Conservation (phyloP, 2,329 filamentous ascomycete species). For the Claviceps cyperi region DNA sequence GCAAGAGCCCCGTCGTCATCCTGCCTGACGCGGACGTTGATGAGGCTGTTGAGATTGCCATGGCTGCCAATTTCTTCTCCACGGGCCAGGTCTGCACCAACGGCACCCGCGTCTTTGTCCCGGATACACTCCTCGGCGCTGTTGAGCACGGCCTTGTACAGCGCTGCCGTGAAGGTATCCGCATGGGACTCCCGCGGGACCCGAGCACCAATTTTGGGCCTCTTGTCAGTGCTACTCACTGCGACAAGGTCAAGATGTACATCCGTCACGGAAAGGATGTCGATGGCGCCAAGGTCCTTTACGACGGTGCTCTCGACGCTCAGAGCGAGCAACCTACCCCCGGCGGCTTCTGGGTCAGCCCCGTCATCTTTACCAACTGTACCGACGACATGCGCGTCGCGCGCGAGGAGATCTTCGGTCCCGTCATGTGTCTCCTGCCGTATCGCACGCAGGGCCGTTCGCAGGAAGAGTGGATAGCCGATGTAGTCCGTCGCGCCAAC, state of each 20-base stretch:
- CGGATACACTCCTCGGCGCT: constrained; percentile 42
- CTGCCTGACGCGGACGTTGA: constrained; percentile 68
- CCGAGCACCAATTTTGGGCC: constrained; percentile 69
- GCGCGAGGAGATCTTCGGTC: constrained; percentile 76
- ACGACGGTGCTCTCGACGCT: constrained; percentile 49
- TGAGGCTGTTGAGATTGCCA: constrained; percentile 72
- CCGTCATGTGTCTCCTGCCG: constrained; percentile 67
- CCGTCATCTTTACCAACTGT: constrained; percentile 78
- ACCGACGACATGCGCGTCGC: constrained; percentile 69
- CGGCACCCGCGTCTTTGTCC: constrained; percentile 77
- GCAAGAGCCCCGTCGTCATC: constrained; percentile 69
- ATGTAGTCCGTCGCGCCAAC: constrained; percentile 61
- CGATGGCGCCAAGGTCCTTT: constrained; percentile 61
- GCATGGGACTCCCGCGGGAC: constrained; percentile 60
- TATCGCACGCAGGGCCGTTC: constrained; percentile 39
- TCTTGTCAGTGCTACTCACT: constrained; percentile 59
- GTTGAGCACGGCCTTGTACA: constrained; percentile 54
- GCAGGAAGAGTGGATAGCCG: constrained; percentile 36
- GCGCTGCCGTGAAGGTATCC: constrained; percentile 47
- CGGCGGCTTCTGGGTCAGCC: constrained; percentile 69
- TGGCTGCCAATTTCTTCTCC: constrained; percentile 91
- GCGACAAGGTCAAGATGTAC: constrained; percentile 64
- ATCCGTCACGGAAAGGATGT: constrained; percentile 59
- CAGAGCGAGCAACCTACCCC: constrained; percentile 34
- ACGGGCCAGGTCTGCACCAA: constrained; percentile 89